Conservation (phyloP, 1,284 basidiomycete species). For the Leccinum fallax region DNA sequence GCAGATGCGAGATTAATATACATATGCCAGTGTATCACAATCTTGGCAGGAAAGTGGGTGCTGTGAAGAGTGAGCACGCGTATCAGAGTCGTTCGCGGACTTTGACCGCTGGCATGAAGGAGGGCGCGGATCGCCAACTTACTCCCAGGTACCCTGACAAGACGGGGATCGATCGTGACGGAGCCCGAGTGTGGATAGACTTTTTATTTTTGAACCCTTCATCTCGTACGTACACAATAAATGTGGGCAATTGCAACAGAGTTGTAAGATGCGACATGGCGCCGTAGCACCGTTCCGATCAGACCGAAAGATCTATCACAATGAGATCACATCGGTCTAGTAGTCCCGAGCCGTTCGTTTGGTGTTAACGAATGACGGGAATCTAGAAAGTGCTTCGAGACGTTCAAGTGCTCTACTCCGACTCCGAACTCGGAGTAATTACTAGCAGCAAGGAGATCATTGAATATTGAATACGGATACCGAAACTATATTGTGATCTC, state of each 20-base stretch:
- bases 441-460: neutral
- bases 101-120: neutral
- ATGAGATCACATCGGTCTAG: neutral
- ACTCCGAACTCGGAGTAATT: neutral
- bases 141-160: slow-evolving; percentile 1
- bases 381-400: neutral
- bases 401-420: neutral
- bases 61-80: neutral
- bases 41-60: neutral
- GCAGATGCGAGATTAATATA: neutral
- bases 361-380: neutral
- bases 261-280: neutral
- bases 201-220: slow-evolving; percentile 1
- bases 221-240: neutral
- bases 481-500: neutral
- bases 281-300: neutral
- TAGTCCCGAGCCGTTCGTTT: neutral
- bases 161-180: slow-evolving; percentile 4
- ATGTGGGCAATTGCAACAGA: neutral
- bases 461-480: neutral
- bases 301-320: neutral
- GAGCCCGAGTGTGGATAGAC: neutral
- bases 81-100: slow-evolving; percentile 15
- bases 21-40: neutral
- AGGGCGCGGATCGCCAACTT: slow-evolving; percentile 24